Conservation (phyloP, 257 asterid species). For the Gardenia jasminoides region DNA sequence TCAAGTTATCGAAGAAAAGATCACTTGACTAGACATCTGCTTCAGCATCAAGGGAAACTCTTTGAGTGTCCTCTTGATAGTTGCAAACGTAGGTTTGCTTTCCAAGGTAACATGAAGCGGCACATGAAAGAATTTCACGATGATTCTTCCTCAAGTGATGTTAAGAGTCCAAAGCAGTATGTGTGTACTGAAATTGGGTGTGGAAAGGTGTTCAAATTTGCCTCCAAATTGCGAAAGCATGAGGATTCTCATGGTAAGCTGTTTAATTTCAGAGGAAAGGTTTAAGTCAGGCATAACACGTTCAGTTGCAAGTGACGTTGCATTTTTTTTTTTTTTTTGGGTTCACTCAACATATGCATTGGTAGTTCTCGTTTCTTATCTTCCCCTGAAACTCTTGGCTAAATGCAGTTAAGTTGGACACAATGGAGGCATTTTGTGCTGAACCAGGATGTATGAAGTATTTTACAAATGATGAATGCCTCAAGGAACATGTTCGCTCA, state of each 20-base stretch:
- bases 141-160: conserved; percentile 34
- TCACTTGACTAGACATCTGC: conserved; percentile 73
- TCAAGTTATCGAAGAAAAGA: conserved; percentile 83
- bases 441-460: conserved; percentile 86
- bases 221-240: conserved; percentile 64
- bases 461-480: conserved; percentile 67
- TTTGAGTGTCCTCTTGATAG: conserved; percentile 57
- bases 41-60: conserved; percentile 78
- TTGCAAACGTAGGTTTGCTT: conserved; percentile 49
- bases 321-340: not conserved
- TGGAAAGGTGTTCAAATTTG: conserved; percentile 70
- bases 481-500: conserved; percentile 62
- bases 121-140: conserved; percentile 68
- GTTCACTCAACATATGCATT: not conserved
- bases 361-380: not conserved
- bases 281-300: not conserved
- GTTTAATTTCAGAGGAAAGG: not conserved
- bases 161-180: conserved; percentile 36
- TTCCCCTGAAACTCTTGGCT: not conserved
- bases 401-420: conserved; percentile 68
- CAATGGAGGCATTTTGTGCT: conserved; percentile 70
- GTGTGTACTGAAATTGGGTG: conserved; percentile 74
- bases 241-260: conserved; percentile 74
- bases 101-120: conserved; percentile 64
- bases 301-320: not conserved